phyloP scores from a whole-genome alignment of 164 flowering plant species.

The Vitis riparia region DNA sequence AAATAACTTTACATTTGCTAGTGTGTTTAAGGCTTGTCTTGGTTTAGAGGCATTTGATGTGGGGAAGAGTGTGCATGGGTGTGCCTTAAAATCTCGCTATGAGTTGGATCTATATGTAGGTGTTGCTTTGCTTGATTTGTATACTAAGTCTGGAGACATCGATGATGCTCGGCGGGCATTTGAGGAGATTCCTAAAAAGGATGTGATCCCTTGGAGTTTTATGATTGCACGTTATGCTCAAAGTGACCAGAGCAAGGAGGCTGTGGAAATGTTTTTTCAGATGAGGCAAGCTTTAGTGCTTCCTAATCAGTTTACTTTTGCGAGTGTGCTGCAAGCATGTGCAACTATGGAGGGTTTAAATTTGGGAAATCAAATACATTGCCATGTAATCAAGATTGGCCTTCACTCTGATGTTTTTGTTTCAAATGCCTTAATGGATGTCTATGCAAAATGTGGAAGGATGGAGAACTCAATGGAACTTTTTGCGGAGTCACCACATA shows the following conservation, averaged over 20 bases:
- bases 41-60: constrained; percentile 44
- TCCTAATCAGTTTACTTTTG: constrained; percentile 79
- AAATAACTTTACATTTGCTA: constrained; percentile 65
- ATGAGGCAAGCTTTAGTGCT: constrained; percentile 59
- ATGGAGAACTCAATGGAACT: constrained; percentile 50
- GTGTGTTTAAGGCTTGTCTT: constrained; percentile 72
- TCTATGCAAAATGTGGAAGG: constrained; percentile 80
- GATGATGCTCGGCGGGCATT: constrained; percentile 54
- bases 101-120: constrained; percentile 65
- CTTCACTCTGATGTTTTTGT: constrained; percentile 64
- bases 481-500: constrained; percentile 40
- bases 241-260: constrained; percentile 48
- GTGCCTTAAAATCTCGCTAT: constrained; percentile 55
- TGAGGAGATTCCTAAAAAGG: constrained; percentile 58
- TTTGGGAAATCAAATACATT: constrained; percentile 68
- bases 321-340: constrained; percentile 82
- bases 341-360: constrained; percentile 43
- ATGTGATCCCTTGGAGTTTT: constrained; percentile 90
- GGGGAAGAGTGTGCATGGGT: constrained; percentile 72
- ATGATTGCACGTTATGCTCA: constrained; percentile 85
- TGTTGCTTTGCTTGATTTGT: constrained; percentile 70
- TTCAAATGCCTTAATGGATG: constrained; percentile 80
- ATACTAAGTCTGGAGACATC: constrained; percentile 51
- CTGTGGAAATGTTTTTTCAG: constrained; percentile 45
- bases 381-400: constrained; percentile 58